A percentile compares a stretch with the other conserved stretches of the same genome.
phyloP scores from a whole-genome alignment of 768 basidiomycete genomes.

The Russula lepida region DNA sequence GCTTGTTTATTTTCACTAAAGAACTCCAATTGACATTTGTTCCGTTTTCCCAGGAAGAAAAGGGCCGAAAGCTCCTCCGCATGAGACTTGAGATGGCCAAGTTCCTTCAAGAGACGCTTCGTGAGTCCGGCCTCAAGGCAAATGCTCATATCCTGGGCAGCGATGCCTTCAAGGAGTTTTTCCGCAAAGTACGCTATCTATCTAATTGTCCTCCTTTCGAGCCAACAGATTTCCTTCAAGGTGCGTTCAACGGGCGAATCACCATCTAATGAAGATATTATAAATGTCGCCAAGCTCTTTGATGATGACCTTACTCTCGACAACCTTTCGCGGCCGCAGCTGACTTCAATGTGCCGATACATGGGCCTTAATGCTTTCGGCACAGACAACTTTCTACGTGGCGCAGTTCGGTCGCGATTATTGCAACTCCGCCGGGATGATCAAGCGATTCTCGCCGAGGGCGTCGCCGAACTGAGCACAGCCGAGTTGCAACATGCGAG shows the following conservation, averaged over 20 bases:
- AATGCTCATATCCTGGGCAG: conserved; percentile 88
- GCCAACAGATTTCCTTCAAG: conserved; percentile 29
- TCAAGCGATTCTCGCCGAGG: conserved; percentile 84
- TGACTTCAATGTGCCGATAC: conserved; percentile 94
- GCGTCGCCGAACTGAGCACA: conserved; percentile 83
- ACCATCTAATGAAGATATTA: conserved; percentile 79
- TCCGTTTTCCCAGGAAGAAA: conserved; percentile 65
- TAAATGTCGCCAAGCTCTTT: conserved; percentile 93
- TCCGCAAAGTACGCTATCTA: conserved; percentile 67
- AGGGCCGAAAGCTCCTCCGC: conserved; percentile 89
- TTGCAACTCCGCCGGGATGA: conserved; percentile 84
- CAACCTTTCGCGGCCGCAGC: conserved; percentile 95
- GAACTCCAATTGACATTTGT: neutral
- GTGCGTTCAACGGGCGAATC: conserved; percentile 93
- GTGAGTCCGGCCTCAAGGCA: conserved; percentile 88
- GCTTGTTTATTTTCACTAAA: neutral
- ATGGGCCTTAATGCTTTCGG: conserved; percentile 99
- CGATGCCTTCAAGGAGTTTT: conserved; percentile 98
- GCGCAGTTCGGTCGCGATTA: conserved; percentile 77
- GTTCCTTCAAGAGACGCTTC: conserved; percentile 94
- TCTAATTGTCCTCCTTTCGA: neutral
- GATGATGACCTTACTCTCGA: conserved; percentile 97
- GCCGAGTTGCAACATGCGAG: conserved; percentile 89
- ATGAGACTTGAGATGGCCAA: conserved; percentile 98
- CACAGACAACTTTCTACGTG: conserved; percentile 95